Conservation (phyloP, 2,329 filamentous ascomycete genomes). For the Penicillium freii region DNA sequence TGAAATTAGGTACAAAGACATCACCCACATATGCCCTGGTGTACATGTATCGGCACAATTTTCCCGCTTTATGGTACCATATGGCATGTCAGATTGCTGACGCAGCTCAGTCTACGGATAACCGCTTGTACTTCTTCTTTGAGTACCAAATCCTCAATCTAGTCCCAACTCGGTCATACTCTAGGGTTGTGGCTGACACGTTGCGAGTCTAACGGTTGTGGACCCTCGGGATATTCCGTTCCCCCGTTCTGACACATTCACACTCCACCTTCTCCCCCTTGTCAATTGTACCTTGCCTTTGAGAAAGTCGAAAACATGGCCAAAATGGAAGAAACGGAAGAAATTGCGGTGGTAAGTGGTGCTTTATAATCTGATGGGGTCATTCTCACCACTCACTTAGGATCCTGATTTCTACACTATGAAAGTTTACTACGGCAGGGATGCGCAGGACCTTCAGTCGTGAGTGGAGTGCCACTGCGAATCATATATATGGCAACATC, state of each 20-base stretch:
- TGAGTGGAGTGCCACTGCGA: slow-evolving; percentile 7
- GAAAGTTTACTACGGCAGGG: neutral
- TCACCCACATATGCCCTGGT: no score
- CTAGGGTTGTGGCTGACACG: neutral
- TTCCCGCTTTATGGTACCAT: neutral
- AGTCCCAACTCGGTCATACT: neutral
- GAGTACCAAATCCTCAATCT: neutral
- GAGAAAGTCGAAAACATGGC: neutral
- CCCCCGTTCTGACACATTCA: neutral
- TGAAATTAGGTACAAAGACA: neutral
- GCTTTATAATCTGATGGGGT: neutral
- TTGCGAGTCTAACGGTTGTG: neutral
- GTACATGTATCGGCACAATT: neutral
- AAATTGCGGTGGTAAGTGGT: neutral
- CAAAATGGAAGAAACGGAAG: neutral
- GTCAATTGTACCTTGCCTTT: neutral
- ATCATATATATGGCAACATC: neutral
- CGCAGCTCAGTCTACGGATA: no score
- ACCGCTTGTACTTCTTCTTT: neutral
- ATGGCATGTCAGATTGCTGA: neutral
- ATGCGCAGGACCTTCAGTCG: slow-evolving; percentile 14
- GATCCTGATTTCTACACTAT: slow-evolving; percentile 14
- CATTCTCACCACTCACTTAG: neutral
- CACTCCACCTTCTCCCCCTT: neutral
- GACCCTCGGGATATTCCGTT: neutral